Evolutionary conservation across 176 grass and related monocot genomes (phyloP), one percentile per base, ranked within the genome.

Genomic region (Aegilops bicornis): DNA sequence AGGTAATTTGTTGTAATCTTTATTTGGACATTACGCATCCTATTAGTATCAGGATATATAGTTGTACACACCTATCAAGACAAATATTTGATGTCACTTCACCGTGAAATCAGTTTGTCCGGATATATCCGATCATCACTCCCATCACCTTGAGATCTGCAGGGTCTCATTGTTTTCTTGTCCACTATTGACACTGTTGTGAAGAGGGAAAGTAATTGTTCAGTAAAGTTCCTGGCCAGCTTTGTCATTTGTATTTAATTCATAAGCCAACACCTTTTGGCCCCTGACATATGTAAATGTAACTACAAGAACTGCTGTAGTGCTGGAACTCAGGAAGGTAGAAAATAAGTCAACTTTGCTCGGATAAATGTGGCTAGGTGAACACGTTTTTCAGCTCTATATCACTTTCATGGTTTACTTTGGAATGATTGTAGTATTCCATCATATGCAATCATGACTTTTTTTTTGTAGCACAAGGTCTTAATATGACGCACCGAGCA

Each of bases 1-100:
- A 96, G 96, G 96, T 98, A 92, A 79, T 90, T 83, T 90, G 4
- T 63, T 91, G 8, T 74, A 23, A 37, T 69, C 56, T 30, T 30
- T 88, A 87, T 80, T 13, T 73, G 43, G 61, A 79, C 69, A 30
- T 2, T 30, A 30, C 29, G 29, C 29, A 30, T 30, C 29, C 29
- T 30, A 30, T 30, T 79, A 19, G 12, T 54, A 54, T 14, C 43
- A 11, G 29, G 29, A 65, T 71, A 77, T 69, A 16, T 69, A 69
- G 31, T 69, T 69, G 65, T 63, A 32, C 22, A 30, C 64, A 39
- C 2, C 9, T 22, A 27, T 78, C 30, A 82, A 82, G 64, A 45
- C 37, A 27, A 43, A 35, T 88, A 37, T 29, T 76, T 4, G 32
- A 47, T 75, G 36, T 75, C 60, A 54, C 48, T 37, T 64, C 13